Evolutionary conservation across 306 rosid species (phyloP), one percentile per base, ranked within the genome.

Genomic region (Macrotyloma uniflorum): DNA sequence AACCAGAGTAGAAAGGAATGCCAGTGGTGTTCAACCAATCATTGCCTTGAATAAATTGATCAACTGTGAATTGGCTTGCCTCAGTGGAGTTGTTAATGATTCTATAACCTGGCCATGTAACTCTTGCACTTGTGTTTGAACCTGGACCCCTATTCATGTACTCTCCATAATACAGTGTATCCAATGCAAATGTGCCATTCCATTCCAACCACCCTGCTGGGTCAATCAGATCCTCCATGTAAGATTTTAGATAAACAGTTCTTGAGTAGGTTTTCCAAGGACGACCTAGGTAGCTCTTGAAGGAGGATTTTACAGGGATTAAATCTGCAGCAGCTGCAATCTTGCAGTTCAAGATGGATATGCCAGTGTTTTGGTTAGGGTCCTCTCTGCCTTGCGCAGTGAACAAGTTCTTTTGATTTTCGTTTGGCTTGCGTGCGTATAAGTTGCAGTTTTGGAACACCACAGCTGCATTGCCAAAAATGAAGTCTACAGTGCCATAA

Each of bases 351-450:
- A 93, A 32, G 78, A 93, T 83, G 0, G 92, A 87, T 15, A 90
- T 91, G 18, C 98, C 98, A 0, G 98, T 93, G 92, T 91, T 91
- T 14, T 93, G 96, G 79, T 90, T 90, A 0, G 97, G 98, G 49
- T 93, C 98, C 16, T 85, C 90, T 5, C 97, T 83, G 9, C 96
- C 97, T 46, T 93, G 98, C 0, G 98, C 98, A 0, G 97, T 93
- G 91, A 89, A 87, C 5, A 91, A 13, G 82, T 93, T 93, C 49
- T 76, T 86, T 19, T 93, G 98, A n/a, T 87, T 85, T 0, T 72
- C 69, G 19, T 82, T 82, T 4, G 98, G 98, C 32, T 80, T 85
- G 3, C 98, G 89, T 0, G 97, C 96, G 61, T 93, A 93, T 2
- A 93, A 23, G 77, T 87, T 90, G 84, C 97, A 91, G 67, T 88